Percentiles rank a stretch among this genome's conserved stretches.
Conservation (phyloP, 768 basidiomycete genomes). For the Imleria badia region DNA sequence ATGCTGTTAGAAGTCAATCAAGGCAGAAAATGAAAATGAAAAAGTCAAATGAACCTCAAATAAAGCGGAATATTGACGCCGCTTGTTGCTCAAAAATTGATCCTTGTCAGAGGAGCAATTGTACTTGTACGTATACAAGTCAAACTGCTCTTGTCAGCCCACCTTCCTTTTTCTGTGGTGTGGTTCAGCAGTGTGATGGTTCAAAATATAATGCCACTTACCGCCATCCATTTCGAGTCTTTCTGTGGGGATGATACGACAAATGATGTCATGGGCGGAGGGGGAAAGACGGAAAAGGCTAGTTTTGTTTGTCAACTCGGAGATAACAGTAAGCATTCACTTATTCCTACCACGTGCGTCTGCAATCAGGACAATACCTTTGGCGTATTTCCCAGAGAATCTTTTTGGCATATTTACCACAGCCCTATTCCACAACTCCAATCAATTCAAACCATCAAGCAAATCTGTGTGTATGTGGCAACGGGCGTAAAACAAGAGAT, state of each 20-base stretch:
- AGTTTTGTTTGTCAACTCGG: neutral
- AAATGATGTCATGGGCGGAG: neutral
- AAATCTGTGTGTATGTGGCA: constrained; percentile 18
- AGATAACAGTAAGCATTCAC: neutral
- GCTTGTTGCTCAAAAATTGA: neutral
- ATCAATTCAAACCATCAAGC: neutral
- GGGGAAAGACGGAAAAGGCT: neutral
- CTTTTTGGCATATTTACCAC: constrained; percentile 4
- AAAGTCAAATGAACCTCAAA: neutral
- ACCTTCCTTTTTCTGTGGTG: neutral
- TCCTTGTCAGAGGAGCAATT: neutral
- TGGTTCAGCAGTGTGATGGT: neutral
- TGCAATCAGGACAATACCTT: constrained; percentile 10
- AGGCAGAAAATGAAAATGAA: neutral
- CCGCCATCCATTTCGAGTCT: neutral
- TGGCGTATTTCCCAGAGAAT: constrained; percentile 10
- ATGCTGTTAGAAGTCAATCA: neutral
- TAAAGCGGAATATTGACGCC: accelerated
- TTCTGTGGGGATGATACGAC: neutral
- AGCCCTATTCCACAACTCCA: neutral
- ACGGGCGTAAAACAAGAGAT: constrained; percentile 33
- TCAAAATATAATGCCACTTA: neutral
- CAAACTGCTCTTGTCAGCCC: neutral
- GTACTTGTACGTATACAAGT: neutral
- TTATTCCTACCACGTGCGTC: neutral